A percentile compares a stretch with the other conserved stretches of the same genome.
Conservation (phyloP, 352 stramenopile species). For the Globisporangium echinulatum region DNA sequence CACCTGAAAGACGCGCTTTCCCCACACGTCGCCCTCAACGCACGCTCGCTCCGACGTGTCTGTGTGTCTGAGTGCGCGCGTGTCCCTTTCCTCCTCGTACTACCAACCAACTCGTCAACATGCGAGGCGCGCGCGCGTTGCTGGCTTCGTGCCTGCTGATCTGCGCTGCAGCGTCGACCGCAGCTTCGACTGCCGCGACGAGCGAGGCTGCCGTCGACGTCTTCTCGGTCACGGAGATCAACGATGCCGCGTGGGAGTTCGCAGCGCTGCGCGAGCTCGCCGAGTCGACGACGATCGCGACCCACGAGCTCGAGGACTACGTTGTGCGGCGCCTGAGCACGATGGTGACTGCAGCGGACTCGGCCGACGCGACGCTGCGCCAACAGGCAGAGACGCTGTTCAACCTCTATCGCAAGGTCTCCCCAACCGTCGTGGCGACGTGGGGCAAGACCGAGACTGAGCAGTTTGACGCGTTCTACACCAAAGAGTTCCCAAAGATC, state of each 20-base stretch:
- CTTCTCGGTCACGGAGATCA: constrained; percentile 1
- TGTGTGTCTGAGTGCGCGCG: no score
- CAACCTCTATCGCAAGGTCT: constrained; percentile 59
- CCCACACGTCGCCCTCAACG: not conserved
- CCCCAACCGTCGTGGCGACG: constrained; percentile 27
- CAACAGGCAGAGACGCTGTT: constrained; percentile 47
- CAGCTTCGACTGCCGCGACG: not conserved
- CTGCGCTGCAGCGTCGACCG: constrained; percentile 2
- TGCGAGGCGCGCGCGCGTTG: constrained; percentile 11
- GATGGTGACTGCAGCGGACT: constrained; percentile 13
- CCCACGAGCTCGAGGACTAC: constrained; percentile 32
- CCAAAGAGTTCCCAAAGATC: constrained; percentile 56
- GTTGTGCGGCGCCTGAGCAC: constrained; percentile 34
- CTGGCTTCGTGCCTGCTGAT: constrained; percentile 13
- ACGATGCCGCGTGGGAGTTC: constrained; percentile 6
- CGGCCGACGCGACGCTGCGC: constrained; percentile 21
- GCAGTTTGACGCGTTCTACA: constrained; percentile 59
- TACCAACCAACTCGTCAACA: not conserved
- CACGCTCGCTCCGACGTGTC: no score
- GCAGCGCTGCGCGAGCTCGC: constrained; percentile 16
- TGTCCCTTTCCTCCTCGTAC: no score
- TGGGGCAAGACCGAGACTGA: constrained; percentile 33
- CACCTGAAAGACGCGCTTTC: not conserved
- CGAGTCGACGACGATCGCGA: constrained; percentile 10
- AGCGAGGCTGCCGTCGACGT: not conserved